Evolutionary conservation across 192 early-diverging fungal species (phyloP), one percentile per base, ranked within the genome.

Genomic region (Borealophlyctis nickersoniae): DNA sequence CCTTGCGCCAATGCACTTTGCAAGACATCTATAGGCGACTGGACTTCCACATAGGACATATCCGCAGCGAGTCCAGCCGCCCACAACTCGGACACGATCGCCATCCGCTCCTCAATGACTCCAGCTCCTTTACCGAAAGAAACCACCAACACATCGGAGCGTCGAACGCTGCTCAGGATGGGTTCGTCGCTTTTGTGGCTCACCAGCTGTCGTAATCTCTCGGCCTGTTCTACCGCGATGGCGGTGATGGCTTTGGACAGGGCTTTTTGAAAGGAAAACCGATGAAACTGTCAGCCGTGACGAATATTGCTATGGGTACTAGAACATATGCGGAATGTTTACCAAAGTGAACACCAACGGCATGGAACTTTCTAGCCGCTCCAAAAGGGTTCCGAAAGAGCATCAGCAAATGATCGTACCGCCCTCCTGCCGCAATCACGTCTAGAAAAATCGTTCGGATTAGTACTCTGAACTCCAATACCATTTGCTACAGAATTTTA

Each of bases 311-410:
- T n/a, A n/a, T n/a, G n/a, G n/a, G n/a, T n/a, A n/a, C n/a, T n/a
- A n/a, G n/a, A n/a, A n/a, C n/a, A 19, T 19, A 45, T 13, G 39
- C 19, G 39, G 27, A 31, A 1, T 88, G 86, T 52, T 89, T 71
- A 36, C 88, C 88, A 69, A 94, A 90, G 70, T 92, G 91, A 36
- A 90, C 88, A 9, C 94, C 94, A 48, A 92, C 84, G 28, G 85
- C 90, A 64, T 65, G 50, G 0, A 71, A 48, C 19, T 67, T 66
- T 54, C 59, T 56, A 19, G 58, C 71, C 28, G 64, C 32, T 60
- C 70, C 30, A 76, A 84, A 72, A 71, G 77, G 78, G 71, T 74
- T 50, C 57, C 83, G 39, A 59, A 87, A 83, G 14, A 65, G 52
- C 9, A 65, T 54, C 26, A 91, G 65, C 30, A 91, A 49, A 16